Evolutionary conservation across 2,329 filamentous ascomycete species (phyloP).

Genomic region (Colletotrichum chlorophyti): DNA sequence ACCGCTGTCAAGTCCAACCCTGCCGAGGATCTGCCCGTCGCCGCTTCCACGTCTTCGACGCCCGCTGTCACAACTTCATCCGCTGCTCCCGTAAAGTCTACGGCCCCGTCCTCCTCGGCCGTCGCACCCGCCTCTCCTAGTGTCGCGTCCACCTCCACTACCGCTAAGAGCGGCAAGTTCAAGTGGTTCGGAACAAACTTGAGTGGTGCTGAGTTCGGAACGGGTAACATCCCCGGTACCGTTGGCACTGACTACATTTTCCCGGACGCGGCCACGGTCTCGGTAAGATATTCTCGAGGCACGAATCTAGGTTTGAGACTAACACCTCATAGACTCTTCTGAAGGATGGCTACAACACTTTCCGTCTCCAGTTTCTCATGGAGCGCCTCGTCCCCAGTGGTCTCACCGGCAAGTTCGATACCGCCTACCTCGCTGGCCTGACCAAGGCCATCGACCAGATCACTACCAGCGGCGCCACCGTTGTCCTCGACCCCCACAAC

Average conservation of each 20-base stretch:
- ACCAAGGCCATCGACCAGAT: constrained; percentile 36
- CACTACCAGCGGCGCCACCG: constrained; percentile 44
- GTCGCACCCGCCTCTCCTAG: not conserved
- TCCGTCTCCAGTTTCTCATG: constrained; percentile 64
- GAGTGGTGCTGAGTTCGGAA: constrained; percentile 70
- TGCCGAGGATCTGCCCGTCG: not conserved
- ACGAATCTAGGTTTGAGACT: not conserved
- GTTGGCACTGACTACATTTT: constrained; percentile 68
- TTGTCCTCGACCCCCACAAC: constrained; percentile 62
- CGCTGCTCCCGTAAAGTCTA: not conserved
- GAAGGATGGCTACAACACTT: constrained; percentile 60
- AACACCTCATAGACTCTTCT: constrained; percentile 48
- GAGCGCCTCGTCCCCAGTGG: constrained; percentile 55
- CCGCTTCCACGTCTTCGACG: not conserved
- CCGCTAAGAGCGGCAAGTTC: constrained; percentile 35
- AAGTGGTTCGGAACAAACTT: constrained; percentile 52
- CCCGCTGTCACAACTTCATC: not conserved
- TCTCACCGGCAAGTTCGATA: constrained; percentile 48
- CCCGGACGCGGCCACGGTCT: constrained; percentile 57
- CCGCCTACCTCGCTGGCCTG: constrained; percentile 48
- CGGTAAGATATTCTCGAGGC: constrained; percentile 32
- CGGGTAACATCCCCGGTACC: constrained; percentile 59
- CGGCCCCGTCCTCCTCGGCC: not conserved
- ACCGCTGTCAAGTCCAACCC: not conserved
- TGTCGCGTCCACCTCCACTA: not conserved